Evolutionary conservation across 2,329 filamentous ascomycete genomes (phyloP), one percentile per base, ranked within the genome.

Genomic region (Capronia coronata): DNA sequence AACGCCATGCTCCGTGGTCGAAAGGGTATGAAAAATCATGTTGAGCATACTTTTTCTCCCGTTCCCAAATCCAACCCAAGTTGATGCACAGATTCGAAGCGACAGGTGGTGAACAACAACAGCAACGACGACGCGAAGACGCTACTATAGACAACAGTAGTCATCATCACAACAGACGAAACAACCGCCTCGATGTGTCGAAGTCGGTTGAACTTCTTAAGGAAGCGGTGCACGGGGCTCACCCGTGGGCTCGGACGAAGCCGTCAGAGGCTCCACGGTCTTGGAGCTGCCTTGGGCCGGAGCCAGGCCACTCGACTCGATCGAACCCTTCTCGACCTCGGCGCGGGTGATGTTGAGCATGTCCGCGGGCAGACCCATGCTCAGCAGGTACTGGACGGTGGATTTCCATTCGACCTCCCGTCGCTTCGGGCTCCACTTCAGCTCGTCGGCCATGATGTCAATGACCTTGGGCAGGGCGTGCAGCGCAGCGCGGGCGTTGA

Each of bases 401-500:
- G 93, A 82, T 63, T 75, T 84, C 88, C 88, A 95, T 68, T 95
- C 89, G 13, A 75, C 62, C 4, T 90, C 83, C 69, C 87, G 84
- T 55, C 90, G 75, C 59, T 75, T 74, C 50, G 67, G 70, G 63
- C 83, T 80, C 90, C 89, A 96, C 49, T 81, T 76, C 51, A 95
- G 73, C 72, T 96, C 88, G 60, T 85, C 80, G 34, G 74, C 77
- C 89, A 96, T 94, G 52, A 95, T 78, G 65, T 95, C 89, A 62
- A 96, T 93, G 52, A 96, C 80, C 50, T 72, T 77, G 6, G 91
- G 90, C 37, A 95, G 76, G 1, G 88, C 84, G 68, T 95, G 87
- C 4, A 95, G 79, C 1, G 89, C 84, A 10, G 89, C 90, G 68
- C 94, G 87, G 2, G 89, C 89, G 64, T 95, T 95, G 60, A 96